Base-by-base conservation (phyloP, 164 flowering plant genomes). In the Vitis riparia region DNA sequence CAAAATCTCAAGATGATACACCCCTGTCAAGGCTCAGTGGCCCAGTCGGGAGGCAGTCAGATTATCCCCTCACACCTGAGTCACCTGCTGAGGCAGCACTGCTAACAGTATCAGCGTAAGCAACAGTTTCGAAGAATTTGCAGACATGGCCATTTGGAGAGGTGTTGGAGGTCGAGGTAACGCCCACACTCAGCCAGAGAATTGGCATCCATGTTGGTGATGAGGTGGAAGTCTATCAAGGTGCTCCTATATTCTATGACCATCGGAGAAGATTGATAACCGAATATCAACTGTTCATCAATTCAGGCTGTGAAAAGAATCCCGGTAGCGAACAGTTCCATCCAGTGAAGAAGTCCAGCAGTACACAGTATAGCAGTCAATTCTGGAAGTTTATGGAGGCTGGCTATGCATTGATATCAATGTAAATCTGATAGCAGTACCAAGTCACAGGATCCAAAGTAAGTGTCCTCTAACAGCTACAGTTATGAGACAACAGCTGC, bases 21-120 rank as follows among this genome's bases (percentile, higher is more conserved):
- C 91, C 99, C 97, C 19, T 0, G 82, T 0, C 97, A 84, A 50
- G 98, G 99, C 74, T 96, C 99, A 69, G 93, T 87, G 2, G 97
- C 98, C 99, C 99, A 96, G 77, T 96, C 97, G 5, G 99, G 19
- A 62, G 99, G 97, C 80, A 88, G 92, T 98, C 98, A 1, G 99
- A 91, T 64, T 89, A 1, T 97, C 95, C 10, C 89, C 97, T 66
- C 99, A 98, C 72, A 89, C 73, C 79, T 89, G 97, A 57, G 98
- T 95, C 7, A 75, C 79, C 1, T 70, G 89, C 90, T 84, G 83
- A 78, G 84, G 75, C 70, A 69, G 11, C 72, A 82, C 19, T 49
- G 81, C 95, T 93, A 91, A 91, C 65, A 9, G 83, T 68, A 66
- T 91, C 89, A 69, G 90, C 86, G 64, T 89, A 91, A 4, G 89